Percentiles rank a stretch among this genome's conserved stretches.
Evolutionary conservation across 371 early-diverging fungal genomes (phyloP).

Genomic region (Sporodiniella umbellata): DNA sequence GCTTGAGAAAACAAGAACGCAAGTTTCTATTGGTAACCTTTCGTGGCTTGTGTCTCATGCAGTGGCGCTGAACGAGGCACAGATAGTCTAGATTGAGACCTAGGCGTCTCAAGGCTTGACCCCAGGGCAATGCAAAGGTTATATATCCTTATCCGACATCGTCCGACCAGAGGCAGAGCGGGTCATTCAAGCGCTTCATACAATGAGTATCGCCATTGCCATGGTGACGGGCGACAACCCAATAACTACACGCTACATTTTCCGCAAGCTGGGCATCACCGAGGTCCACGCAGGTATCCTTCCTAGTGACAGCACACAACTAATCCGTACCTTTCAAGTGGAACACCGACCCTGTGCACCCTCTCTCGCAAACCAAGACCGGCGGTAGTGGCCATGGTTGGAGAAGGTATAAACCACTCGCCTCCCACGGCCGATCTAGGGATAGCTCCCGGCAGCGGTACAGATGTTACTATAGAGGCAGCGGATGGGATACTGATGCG

Average conservation of each 20-base stretch:
- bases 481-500: slow-evolving; percentile 87
- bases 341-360: slow-evolving; percentile 5
- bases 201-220: slow-evolving; percentile 72
- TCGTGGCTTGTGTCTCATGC: slow-evolving; percentile 55
- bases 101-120: slow-evolving; percentile 65
- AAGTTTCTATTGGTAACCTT: slow-evolving; percentile 75
- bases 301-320: slow-evolving; percentile 82
- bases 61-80: slow-evolving; percentile 31
- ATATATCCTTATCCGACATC: slow-evolving; percentile 82
- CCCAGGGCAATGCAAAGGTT: slow-evolving; percentile 66
- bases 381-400: slow-evolving; percentile 88
- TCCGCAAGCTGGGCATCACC: slow-evolving; percentile 66
- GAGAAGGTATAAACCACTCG: slow-evolving; percentile 99
- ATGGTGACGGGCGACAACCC: slow-evolving; percentile 96
- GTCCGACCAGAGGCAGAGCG: slow-evolving; percentile 77
- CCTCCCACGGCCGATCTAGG: slow-evolving; percentile 95
- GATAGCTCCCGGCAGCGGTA: slow-evolving; percentile 89
- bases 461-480: slow-evolving; percentile 95
- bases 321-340: slow-evolving; percentile 66
- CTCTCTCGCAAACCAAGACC: neutral
- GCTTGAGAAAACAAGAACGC: slow-evolving; percentile 11
- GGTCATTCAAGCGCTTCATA: slow-evolving; percentile 67
- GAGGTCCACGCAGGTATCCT: slow-evolving; percentile 91
- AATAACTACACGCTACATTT: slow-evolving; percentile 75
- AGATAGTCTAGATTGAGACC: too few species aligned